Conservation (phyloP, 306 rosid species). For the Pterocarpus santalinus region DNA sequence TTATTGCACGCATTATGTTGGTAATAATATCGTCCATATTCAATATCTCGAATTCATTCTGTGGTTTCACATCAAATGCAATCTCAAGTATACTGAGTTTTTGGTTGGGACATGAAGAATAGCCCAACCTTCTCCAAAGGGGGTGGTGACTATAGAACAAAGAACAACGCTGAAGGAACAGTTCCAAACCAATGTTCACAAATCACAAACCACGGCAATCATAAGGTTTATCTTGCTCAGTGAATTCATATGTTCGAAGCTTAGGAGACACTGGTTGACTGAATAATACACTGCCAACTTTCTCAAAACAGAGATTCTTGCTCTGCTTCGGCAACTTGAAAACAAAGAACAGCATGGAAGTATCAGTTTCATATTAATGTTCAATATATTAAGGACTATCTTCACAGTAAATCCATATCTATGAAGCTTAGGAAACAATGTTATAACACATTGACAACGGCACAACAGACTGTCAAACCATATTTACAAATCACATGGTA, state of each 20-base stretch:
- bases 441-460: neutral
- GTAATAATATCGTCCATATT: conserved; percentile 54
- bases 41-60: conserved; percentile 58
- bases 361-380: conserved; percentile 66
- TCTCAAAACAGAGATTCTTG: conserved; percentile 66
- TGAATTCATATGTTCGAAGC: conserved; percentile 67
- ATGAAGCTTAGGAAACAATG: conserved; percentile 48
- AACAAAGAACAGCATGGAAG: conserved; percentile 60
- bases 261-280: neutral
- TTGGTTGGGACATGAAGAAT: conserved; percentile 48
- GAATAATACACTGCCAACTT: conserved; percentile 44
- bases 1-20: conserved; percentile 51
- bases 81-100: conserved; percentile 55
- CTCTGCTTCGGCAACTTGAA: conserved; percentile 60
- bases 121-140: conserved; percentile 66
- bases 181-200: conserved; percentile 66
- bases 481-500: neutral
- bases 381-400: conserved; percentile 60
- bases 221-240: conserved; percentile 65
- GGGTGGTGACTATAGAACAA: conserved; percentile 58
- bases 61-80: conserved; percentile 64
- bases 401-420: conserved; percentile 72
- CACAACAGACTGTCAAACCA: neutral
- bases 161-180: conserved; percentile 63
- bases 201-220: conserved; percentile 60